Conservation (phyloP, 2,329 filamentous ascomycete genomes). For the Geosmithia flava region DNA sequence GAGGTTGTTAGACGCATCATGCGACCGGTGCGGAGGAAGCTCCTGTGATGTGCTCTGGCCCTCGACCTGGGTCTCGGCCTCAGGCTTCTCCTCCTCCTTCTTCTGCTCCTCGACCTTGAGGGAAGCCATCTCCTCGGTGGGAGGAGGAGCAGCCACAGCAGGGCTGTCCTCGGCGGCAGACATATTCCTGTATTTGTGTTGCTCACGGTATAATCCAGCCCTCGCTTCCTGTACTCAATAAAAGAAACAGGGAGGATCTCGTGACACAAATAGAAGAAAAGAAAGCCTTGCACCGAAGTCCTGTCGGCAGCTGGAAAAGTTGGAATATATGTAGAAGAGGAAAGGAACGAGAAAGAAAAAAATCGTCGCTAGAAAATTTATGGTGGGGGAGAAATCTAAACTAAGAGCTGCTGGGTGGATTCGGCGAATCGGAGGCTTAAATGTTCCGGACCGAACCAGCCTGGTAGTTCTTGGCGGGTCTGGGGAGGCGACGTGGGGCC, state of each 20-base stretch:
- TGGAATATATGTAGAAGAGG: constrained; percentile 2
- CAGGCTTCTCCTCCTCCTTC: too few relatives aligned
- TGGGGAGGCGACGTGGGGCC: background rate
- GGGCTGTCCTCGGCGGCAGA: background rate
- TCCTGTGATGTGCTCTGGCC: background rate
- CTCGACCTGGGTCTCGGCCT: constrained; percentile 3
- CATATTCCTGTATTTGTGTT: background rate
- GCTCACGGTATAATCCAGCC: background rate
- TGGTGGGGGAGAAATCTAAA: background rate
- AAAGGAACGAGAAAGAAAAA: constrained; percentile 4
- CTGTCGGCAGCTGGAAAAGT: background rate
- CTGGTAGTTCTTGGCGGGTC: background rate
- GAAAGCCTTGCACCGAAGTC: background rate
- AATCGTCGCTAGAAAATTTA: constrained; percentile 1
- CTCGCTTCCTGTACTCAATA: background rate
- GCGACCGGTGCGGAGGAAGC: constrained; percentile 52
- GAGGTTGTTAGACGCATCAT: constrained; percentile 59
- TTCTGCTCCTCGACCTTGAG: constrained; percentile 7
- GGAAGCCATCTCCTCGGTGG: constrained; percentile 11
- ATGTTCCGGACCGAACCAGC: background rate
- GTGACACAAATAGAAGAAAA: background rate
- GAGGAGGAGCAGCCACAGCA: constrained; percentile 2
- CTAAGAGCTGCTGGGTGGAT: background rate
- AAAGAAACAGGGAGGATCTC: background rate
- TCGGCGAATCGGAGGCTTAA: background rate